Conservation (phyloP, 169 alveolate genomes). For the Cryptosporidium tyzzeri region DNA sequence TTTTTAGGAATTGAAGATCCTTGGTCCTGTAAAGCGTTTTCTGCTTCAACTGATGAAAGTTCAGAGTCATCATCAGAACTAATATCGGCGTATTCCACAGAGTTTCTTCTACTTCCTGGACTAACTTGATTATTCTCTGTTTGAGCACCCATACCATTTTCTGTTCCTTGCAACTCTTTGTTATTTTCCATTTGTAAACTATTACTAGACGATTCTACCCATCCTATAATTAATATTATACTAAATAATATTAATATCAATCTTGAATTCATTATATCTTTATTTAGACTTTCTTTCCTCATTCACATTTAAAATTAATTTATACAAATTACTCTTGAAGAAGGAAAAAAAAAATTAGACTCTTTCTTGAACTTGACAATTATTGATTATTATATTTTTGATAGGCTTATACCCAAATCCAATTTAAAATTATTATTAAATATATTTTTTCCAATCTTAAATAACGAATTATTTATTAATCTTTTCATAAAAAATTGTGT, state of each 20-base stretch:
- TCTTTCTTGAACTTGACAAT: not conserved
- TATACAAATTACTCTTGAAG: not conserved
- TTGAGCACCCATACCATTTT: not conserved
- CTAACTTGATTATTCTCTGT: not conserved
- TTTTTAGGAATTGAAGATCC: not conserved
- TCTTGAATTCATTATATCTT: conserved; percentile 20
- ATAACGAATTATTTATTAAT: not conserved
- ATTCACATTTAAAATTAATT: conserved; percentile 27
- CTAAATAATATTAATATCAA: not conserved
- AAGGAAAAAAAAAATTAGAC: not conserved
- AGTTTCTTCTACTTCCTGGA: not conserved
- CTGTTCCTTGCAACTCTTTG: not conserved
- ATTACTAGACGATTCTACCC: not conserved
- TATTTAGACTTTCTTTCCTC: not conserved
- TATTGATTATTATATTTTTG: not conserved
- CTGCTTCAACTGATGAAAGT: not conserved
- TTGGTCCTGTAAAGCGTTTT: not conserved
- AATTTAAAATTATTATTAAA: not conserved
- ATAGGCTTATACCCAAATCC: not conserved
- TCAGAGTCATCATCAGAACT: conserved; percentile 9
- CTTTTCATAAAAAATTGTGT: not conserved
- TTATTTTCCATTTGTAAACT: not conserved
- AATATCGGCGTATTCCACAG: conserved; percentile 7
- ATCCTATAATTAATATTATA: conserved; percentile 7
- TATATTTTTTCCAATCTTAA: not conserved